Percentiles rank a stretch among this genome's conserved stretches.
Conservation (phyloP, 2,329 filamentous ascomycete species). For the Neurospora crassa region DNA sequence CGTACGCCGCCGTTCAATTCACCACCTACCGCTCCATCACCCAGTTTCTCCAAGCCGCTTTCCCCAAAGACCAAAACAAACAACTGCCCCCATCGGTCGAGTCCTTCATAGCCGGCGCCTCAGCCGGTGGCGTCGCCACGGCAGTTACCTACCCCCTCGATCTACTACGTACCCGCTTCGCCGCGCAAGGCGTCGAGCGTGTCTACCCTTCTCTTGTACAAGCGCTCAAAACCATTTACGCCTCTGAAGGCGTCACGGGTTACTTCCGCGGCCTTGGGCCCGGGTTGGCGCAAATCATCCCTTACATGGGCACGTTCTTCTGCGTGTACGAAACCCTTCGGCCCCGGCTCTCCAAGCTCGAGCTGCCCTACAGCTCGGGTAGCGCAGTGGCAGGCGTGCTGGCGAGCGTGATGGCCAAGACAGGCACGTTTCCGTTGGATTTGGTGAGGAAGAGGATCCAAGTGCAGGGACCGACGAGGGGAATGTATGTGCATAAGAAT, state of each 20-base stretch:
- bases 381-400: conserved; percentile 76
- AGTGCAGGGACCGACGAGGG: conserved; percentile 82
- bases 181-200: conserved; percentile 74
- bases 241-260: conserved; percentile 63
- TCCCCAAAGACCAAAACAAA: conserved; percentile 24
- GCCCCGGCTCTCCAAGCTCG: conserved; percentile 42
- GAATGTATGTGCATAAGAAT: conserved; percentile 70
- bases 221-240: conserved; percentile 63
- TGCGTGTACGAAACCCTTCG: conserved; percentile 72
- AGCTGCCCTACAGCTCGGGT: conserved; percentile 62
- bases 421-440: conserved; percentile 84
- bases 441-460: conserved; percentile 88
- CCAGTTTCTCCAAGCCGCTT: conserved; percentile 48
- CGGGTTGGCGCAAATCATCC: conserved; percentile 77
- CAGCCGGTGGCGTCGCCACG: conserved; percentile 75
- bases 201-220: conserved; percentile 66
- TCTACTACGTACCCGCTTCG: conserved; percentile 86
- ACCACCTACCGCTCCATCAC: conserved; percentile 72
- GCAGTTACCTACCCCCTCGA: conserved; percentile 85
- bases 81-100: conserved; percentile 57
- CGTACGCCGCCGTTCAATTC: conserved; percentile 86
- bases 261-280: conserved; percentile 86
- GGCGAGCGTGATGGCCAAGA: conserved; percentile 77
- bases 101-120: conserved; percentile 74
- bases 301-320: conserved; percentile 97